These are phyloP conservation scores for Pseudotulostoma volvatum DNA, from an alignment of 495 filamentous ascomycete genomes.

Conservation along the genomic window DNA sequence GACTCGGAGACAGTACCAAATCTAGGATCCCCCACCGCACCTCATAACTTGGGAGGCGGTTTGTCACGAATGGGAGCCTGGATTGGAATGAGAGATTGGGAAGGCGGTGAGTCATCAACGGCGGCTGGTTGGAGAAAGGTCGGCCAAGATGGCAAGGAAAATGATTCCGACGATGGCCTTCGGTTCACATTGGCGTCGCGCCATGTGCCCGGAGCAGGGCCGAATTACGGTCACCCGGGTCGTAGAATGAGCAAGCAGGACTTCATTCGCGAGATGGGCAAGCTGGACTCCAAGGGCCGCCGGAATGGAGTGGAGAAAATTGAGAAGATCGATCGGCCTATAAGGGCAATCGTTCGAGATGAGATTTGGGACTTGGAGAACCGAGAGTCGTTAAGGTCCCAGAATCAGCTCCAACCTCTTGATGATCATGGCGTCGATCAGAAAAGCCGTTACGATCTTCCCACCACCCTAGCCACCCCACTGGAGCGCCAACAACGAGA, in stretches of 20 bases:
- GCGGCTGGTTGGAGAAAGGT: conserved; percentile 14
- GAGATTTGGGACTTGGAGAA: conserved; percentile 19
- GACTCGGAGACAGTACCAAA: conserved; percentile 15
- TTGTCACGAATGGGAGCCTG: conserved; percentile 46
- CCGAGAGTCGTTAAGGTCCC: no score
- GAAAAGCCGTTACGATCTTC: no score
- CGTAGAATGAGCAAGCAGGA: conserved; percentile 79
- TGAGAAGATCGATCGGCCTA: conserved; percentile 43
- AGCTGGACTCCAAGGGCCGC: conserved; percentile 61
- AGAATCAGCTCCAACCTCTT: no score
- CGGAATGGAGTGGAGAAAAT: conserved; percentile 53
- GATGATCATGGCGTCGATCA: no score
- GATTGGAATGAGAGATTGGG: conserved; percentile 38
- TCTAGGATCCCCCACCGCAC: no score
- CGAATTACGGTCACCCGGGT: no score
- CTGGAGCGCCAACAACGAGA: conserved; percentile 7
- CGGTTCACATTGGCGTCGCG: conserved; percentile 59
- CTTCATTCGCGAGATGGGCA: conserved; percentile 71
- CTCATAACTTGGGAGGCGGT: conserved; percentile 30
- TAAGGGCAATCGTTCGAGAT: conserved; percentile 38
- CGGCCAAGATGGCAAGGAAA: conserved; percentile 34
- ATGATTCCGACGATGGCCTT: conserved; percentile 49
- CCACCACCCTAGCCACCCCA: no score
- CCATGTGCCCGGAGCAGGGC: conserved; percentile 20
- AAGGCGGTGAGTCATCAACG: conserved; percentile 9